Percentiles rank a stretch among this genome's conserved stretches.
Evolutionary conservation across 345 rosid genomes (phyloP).

Genomic region (Brassica cretica): DNA sequence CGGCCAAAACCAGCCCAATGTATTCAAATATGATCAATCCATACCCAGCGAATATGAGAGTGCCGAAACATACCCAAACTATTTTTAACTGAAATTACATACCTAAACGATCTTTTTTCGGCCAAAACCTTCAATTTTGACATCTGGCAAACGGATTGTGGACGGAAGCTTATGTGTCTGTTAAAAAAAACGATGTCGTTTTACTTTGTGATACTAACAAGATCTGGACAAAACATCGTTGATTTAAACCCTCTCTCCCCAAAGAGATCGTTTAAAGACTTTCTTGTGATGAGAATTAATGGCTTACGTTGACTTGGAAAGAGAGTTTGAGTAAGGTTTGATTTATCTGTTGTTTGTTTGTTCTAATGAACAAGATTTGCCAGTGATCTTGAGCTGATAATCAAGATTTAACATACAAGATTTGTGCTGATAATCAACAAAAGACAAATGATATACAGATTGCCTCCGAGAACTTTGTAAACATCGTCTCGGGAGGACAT

Average conservation of each 20-base stretch:
- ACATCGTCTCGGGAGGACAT: no score
- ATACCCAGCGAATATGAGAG: not conserved
- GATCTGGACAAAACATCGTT: not conserved
- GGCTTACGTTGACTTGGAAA: no score
- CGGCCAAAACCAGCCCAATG: not conserved
- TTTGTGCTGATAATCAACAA: no score
- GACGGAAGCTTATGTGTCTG: not conserved
- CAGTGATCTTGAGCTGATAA: not conserved
- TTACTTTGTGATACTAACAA: not conserved
- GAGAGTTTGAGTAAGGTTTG: no score
- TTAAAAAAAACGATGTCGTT: not conserved
- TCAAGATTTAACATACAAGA: no score
- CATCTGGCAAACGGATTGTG: not conserved
- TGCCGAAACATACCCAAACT: not conserved
- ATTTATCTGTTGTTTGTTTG: not conserved
- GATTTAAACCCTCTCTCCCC: not conserved
- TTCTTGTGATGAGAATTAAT: not conserved
- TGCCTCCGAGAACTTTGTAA: no score
- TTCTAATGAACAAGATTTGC: not conserved
- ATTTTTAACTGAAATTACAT: not conserved
- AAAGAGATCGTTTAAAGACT: no score
- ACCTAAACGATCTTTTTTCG: not conserved
- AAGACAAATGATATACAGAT: no score
- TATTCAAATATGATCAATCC: not conserved
- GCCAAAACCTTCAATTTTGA: not conserved